These are phyloP conservation scores for Leishmania major DNA, from an alignment of 208 protist species.

Conservation along the genomic window DNA sequence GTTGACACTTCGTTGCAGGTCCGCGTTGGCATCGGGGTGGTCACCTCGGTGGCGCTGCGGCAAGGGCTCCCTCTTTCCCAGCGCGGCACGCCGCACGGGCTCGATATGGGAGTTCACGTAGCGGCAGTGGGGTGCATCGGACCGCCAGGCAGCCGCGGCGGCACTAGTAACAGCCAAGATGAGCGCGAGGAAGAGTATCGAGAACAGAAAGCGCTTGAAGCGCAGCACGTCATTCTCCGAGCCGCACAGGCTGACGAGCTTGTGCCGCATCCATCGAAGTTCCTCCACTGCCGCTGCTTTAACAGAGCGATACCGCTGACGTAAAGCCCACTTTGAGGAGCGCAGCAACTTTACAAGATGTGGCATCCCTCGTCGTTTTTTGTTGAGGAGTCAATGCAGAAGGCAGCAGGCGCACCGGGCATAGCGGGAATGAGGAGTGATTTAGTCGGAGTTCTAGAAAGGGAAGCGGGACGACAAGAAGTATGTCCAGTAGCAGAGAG, in stretches of 20 bases:
- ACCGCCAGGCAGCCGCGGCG: too few species aligned
- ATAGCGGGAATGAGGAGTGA: neutral
- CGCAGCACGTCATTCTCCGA: neutral
- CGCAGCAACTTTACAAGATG: neutral
- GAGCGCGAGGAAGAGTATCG: neutral
- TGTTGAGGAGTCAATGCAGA: too few species aligned
- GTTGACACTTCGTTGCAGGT: slow-evolving; percentile 4
- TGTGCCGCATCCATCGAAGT: neutral
- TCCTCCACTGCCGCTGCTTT: neutral
- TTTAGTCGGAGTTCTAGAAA: neutral
- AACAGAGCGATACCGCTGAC: neutral
- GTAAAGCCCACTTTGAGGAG: neutral
- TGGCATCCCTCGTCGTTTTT: neutral
- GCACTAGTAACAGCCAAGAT: neutral
- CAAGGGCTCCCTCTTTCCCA: neutral
- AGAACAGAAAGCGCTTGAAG: neutral
- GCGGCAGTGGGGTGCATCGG: neutral
- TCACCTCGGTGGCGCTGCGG: neutral
- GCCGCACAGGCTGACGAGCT: neutral
- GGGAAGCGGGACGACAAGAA: neutral
- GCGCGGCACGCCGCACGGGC: neutral
- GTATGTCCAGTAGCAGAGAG: neutral
- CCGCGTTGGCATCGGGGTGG: neutral
- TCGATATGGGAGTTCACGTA: neutral
- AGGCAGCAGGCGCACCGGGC: neutral